phyloP scores from a whole-genome alignment of 2,329 filamentous ascomycete species.

The Thielaviopsis ethacetica region DNA sequence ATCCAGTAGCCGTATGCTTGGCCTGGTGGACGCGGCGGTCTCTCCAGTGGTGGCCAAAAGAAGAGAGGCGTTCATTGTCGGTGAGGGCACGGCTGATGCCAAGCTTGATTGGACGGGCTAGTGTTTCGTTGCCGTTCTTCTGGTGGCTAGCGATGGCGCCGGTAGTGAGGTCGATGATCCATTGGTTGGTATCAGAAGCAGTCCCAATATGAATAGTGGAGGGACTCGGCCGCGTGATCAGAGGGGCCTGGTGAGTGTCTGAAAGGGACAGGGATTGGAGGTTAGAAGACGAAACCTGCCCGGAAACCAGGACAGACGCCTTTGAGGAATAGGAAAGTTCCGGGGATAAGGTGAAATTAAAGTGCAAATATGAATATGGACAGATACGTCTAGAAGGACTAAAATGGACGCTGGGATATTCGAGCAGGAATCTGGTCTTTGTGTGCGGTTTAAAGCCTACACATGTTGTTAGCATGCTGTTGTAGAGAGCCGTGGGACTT shows the following conservation, averaged over 20 bases:
- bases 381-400: too few species aligned
- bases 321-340: too few species aligned
- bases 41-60: constrained; percentile 40
- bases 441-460: constrained; percentile 28
- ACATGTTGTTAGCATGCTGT: not conserved
- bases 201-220: too few species aligned
- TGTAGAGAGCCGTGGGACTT: too few species aligned
- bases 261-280: constrained; percentile 12
- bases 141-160: not conserved
- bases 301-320: constrained; percentile 1
- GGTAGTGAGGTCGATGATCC: too few species aligned
- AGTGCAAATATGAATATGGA: too few species aligned
- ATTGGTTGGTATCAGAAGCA: too few species aligned
- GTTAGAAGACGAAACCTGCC: constrained; percentile 13
- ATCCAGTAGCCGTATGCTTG: constrained; percentile 23
- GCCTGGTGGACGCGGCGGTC: constrained; percentile 30
- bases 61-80: constrained; percentile 43
- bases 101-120: constrained; percentile 26
- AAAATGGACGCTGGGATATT: too few species aligned
- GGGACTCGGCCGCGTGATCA: too few species aligned
- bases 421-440: constrained; percentile 15
- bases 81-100: constrained; percentile 49
- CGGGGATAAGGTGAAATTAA: too few species aligned
- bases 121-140: constrained; percentile 16
- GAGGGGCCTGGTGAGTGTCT: not conserved